Percentiles rank a stretch among this genome's conserved stretches.
These are phyloP conservation scores for Persicaria tinctoria DNA, from an alignment of 148 eudicot species.

Conservation along the genomic window DNA sequence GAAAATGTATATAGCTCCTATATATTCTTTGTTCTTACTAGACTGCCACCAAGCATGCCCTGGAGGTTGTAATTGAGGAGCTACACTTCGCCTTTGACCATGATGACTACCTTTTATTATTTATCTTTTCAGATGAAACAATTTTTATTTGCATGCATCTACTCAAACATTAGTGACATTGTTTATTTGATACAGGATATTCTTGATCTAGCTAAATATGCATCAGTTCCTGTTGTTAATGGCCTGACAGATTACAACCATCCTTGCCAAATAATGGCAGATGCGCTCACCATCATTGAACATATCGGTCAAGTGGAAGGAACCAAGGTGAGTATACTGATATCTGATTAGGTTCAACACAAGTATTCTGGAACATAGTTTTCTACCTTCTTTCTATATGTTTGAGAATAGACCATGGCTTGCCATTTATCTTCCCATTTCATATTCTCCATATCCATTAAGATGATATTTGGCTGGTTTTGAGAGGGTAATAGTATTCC, in stretches of 20 bases:
- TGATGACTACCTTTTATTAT: background rate
- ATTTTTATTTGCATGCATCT: background rate
- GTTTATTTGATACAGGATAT: conserved; percentile 56
- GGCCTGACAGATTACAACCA: conserved; percentile 95
- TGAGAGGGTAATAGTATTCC: background rate
- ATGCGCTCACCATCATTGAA: conserved; percentile 93
- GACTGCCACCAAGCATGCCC: background rate
- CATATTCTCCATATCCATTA: background rate
- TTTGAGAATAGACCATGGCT: background rate
- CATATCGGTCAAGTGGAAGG: conserved; percentile 85
- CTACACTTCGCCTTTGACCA: background rate
- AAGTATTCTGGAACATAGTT: background rate
- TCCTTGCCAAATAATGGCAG: conserved; percentile 98
- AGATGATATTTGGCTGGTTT: background rate
- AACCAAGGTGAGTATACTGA: conserved; percentile 52
- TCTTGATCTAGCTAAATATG: conserved; percentile 77
- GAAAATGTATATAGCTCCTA: background rate
- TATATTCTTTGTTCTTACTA: background rate
- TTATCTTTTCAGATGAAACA: background rate
- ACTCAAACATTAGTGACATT: background rate
- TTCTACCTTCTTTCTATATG: background rate
- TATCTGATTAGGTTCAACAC: background rate
- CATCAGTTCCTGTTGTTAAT: conserved; percentile 77
- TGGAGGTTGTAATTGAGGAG: background rate
- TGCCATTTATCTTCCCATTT: background rate